Conservation (phyloP, 2,329 filamentous ascomycete genomes). For the Penicillium decumbens region DNA sequence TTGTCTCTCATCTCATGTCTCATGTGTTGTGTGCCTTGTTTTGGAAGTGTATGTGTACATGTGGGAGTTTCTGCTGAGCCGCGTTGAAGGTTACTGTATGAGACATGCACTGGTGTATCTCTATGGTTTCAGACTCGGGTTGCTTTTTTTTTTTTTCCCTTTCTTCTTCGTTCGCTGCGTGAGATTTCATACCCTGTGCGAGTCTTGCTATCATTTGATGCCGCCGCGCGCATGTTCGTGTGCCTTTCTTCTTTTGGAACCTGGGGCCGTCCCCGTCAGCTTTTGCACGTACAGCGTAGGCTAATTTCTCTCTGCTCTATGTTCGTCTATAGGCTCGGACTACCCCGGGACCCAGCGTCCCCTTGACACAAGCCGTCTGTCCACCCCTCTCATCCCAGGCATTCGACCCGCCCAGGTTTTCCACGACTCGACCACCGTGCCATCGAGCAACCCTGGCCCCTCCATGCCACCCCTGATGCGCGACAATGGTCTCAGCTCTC, state of each 20-base stretch:
- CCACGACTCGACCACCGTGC: constrained; percentile 63
- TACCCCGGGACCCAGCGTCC: constrained; percentile 54
- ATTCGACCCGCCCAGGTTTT: constrained; percentile 72
- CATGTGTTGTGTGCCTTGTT: neutral
- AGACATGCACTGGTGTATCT: constrained; percentile 12
- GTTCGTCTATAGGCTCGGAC: constrained; percentile 36
- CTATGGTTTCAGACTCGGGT: constrained; percentile 21
- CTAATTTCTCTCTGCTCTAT: constrained; percentile 34
- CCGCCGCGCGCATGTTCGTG: constrained; percentile 17
- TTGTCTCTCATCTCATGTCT: neutral
- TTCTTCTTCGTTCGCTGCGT: neutral
- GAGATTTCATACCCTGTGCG: constrained; percentile 25
- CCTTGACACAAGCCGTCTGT: constrained; percentile 52
- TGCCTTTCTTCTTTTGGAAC: constrained; percentile 17
- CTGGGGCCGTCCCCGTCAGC: constrained; percentile 11
- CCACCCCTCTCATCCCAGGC: constrained; percentile 56
- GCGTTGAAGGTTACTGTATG: constrained; percentile 4
- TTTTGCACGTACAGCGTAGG: constrained; percentile 36
- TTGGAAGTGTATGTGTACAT: constrained; percentile 16
- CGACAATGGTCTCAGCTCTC: constrained; percentile 47
- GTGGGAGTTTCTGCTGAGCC: constrained; percentile 9
- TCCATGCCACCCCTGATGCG: constrained; percentile 64
- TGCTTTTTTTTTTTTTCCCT: constrained; percentile 4
- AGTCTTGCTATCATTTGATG: constrained; percentile 22
- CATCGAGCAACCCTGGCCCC: constrained; percentile 48